Percentiles rank a stretch among this genome's conserved stretches.
These are phyloP conservation scores for Thielaviopsis populi DNA, from an alignment of 2,329 filamentous ascomycete genomes.

Conservation along the genomic window DNA sequence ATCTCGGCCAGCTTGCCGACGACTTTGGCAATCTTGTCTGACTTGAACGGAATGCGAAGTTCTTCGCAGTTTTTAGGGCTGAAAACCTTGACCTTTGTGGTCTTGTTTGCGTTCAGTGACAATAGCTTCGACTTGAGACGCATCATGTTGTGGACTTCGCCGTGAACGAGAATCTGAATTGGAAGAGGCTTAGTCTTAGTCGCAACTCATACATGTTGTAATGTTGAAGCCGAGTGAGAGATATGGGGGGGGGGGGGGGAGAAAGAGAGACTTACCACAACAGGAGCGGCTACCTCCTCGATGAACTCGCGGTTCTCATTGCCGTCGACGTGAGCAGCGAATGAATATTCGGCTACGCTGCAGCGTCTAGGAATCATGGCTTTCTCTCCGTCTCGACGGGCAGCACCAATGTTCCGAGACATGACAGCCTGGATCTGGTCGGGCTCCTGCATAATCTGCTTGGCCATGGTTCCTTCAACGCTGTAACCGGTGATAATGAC, in stretches of 20 bases:
- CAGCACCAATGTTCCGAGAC: constrained; percentile 52
- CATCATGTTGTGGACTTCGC: constrained; percentile 97
- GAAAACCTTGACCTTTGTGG: constrained; percentile 75
- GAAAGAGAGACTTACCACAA: constrained; percentile 74
- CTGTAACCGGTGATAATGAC: constrained; percentile 98
- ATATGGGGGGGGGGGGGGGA: no score
- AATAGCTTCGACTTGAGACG: constrained; percentile 86
- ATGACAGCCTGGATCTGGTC: constrained; percentile 92
- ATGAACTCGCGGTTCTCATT: constrained; percentile 95
- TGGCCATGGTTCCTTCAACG: constrained; percentile 96
- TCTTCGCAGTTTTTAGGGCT: constrained; percentile 92
- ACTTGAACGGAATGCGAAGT: constrained; percentile 84
- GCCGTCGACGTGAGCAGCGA: constrained; percentile 92
- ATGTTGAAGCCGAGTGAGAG: not conserved
- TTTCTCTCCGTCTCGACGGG: constrained; percentile 62
- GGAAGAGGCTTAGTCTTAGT: not conserved
- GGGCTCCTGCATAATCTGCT: constrained; percentile 86
- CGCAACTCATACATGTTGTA: not conserved
- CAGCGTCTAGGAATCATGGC: constrained; percentile 85
- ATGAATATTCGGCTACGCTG: constrained; percentile 86
- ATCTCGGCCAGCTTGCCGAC: constrained; percentile 84
- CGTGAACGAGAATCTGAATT: constrained; percentile 61
- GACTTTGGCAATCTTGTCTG: constrained; percentile 90
- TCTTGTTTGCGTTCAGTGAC: constrained; percentile 73
- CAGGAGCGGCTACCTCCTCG: constrained; percentile 78